A percentile compares a stretch with the other conserved stretches of the same genome.
phyloP scores from a whole-genome alignment of 352 stramenopile species.

The Pythium phragmiticola region DNA sequence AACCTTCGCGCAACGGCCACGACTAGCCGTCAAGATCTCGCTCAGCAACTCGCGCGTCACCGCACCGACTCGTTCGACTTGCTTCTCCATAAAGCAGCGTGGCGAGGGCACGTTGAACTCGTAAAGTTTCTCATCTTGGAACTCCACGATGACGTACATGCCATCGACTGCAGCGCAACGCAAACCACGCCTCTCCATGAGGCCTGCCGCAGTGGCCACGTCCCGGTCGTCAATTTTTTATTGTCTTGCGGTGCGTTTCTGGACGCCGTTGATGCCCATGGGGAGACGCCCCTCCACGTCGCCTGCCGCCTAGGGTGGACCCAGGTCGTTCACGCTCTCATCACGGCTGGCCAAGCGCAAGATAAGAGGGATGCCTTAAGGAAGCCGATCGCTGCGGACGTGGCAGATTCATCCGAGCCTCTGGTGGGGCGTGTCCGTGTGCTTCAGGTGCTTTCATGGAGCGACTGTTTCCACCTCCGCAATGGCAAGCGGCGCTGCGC shows the following conservation, averaged over 20 bases:
- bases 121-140: slow-evolving; percentile 25
- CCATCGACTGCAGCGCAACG: slow-evolving; percentile 45
- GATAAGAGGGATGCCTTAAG: slow-evolving; percentile 4
- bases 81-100: slow-evolving; percentile 52
- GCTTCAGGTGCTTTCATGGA: slow-evolving; percentile 15
- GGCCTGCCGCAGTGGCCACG: slow-evolving; percentile 48
- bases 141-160: slow-evolving; percentile 42
- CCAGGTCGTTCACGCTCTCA: slow-evolving; percentile 41
- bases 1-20: slow-evolving; percentile 7
- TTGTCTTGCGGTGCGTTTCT: slow-evolving; percentile 41
- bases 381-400: not conserved
- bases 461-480: slow-evolving; percentile 40
- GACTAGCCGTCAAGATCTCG: slow-evolving; percentile 6
- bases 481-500: slow-evolving; percentile 49
- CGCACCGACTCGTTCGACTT: slow-evolving; percentile 37
- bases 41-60: not conserved
- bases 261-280: slow-evolving; percentile 36
- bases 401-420: not conserved
- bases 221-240: slow-evolving; percentile 34
- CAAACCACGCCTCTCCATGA: slow-evolving; percentile 54
- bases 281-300: slow-evolving; percentile 55
- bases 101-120: slow-evolving; percentile 33
- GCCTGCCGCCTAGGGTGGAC: slow-evolving; percentile 45
- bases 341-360: slow-evolving; percentile 32
- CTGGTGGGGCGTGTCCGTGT: not conserved